Base-by-base conservation (phyloP, 331 rosid genomes). In the Malus hybrid region DNA sequence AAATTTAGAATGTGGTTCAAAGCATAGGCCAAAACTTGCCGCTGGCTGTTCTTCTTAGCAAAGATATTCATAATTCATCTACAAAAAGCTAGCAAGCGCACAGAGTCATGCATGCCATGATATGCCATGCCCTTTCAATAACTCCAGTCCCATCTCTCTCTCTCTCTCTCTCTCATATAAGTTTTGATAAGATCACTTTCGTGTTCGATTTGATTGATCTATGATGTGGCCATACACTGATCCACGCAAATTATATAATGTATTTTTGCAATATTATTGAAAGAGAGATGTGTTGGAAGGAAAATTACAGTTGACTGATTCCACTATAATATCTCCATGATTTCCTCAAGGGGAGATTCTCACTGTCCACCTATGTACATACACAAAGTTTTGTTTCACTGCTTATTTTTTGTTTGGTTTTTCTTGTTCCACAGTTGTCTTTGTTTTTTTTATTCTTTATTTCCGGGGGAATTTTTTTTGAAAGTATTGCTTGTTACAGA, bases 21-120 rank as follows among this genome's bases (percentile, higher is more conserved):
- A 70, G 70, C 78, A 79, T 75, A 75, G 71, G 86, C 86, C 86
- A 82, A 79, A 82, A 20, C 69, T 61, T 27, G 69, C 69, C 46
- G 77, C 69, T 33, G 29, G 77, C 69, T 33, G 29, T 73, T 63
- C 39, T 6, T 63, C 67, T 13, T 12, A 15, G 42, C 10, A 44
- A 44, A 62, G 7, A 28, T 29, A 15, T 65, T 65, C 48, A 32
- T 65, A 33, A 33, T 65, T 33, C 22, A 33, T 65, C 50, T 19
- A 11, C 13, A 65, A 63, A 29, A 29, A 29, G 22, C 20, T 5
- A 28, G 50, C 50, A 12, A 12, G 15, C 52, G 20, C 52, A 9
- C 4, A 22, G 10, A 72, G 42, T 72, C 57, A 59, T 72, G 29
- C 76, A 42, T 22, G 76, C 68, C 68, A 54, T 18, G 7, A 52